Evolutionary conservation across 495 filamentous ascomycete species (phyloP), one percentile per base, ranked within the genome.

Genomic region (Trichoderma gamsii): DNA sequence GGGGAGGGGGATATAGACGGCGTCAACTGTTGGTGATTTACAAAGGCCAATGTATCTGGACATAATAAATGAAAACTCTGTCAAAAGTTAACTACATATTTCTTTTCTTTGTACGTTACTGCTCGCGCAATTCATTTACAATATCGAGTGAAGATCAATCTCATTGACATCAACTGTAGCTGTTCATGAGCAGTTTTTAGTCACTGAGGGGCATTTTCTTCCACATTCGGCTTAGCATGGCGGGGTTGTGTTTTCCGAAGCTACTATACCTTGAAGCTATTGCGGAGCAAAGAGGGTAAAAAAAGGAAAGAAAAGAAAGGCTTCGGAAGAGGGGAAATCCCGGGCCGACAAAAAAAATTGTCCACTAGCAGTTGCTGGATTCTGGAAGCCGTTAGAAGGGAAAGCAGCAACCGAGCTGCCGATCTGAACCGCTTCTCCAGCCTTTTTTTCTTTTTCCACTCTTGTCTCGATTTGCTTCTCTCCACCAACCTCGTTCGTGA

Each of bases 351-450:
- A 61, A 67, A 59, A 67, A 63, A 61, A 67, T 63, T 67, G 66
- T 15, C 32, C 9, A 18, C 21, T 61, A 61, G 23, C 56, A 61
- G 27, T 2, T 61, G 27, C 51, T 56, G 16, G 56, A 27, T 67
- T 67, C 66, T 67, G 29, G 66, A 67, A 67, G 66, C 66, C 59
- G 46, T 63, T 67, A 21, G 66, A 67, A 75, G 63, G n/a, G 63
- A 41, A 61, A 18, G n/a, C 0, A 13, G 23, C 7, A 13, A 5
- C 15, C 9, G 27, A 15, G 56, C 27, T 29, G 56, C 56, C 56
- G 56, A 65, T 63, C 72, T 74, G 70, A 56, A 65, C 71, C 64
- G 66, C 69, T 68, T 66, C 18, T 66, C 43, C 51, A 35, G 61
- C 67, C 66, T 70, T 38, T 49, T 67, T 70, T 67, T 69, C 72